Base-by-base conservation (phyloP, 1,284 basidiomycete species). In the Ceratobasidium sp. region DNA sequence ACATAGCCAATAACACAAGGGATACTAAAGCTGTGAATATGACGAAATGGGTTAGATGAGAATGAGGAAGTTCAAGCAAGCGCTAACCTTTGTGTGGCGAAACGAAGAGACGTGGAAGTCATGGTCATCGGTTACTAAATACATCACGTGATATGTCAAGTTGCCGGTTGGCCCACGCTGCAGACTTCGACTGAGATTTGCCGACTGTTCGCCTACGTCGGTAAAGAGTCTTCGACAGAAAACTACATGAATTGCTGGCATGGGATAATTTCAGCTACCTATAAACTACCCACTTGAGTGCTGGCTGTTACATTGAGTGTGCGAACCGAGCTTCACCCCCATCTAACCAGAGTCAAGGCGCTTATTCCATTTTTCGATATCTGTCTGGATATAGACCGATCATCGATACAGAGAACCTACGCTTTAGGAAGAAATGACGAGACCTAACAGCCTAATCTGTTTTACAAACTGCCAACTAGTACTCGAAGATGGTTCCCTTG, bases 401-500 rank as follows among this genome's bases (percentile, higher is more conserved):
- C 35, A 38, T 29, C 49, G 34, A 35, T 56, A 20, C 38, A 3
- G 3, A 53, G 8, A n/a, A 35, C 12, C 22, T 40, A 40, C 12
- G 22, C 13, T 31, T 52, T 25, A 6, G n/a, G 34, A 32, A 3
- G 22, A 65, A 42, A 65, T 65, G 62, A 31, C 34, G 10, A 50
- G 25, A n/a, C 12, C 3, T 20, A 91, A 91, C 77, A 85, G 84
- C 52, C 81, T 93, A 25, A 79, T 93, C 65, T 91, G 92, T 79
- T 93, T 94, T 79, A 94, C 92, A 25, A 93, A 94, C 78, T 92
- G 92, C 74, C 79, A 89, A 69, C 80, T 93, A 38, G 86, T 89
- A 1, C 84, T 83, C 70, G 89, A 93, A 75, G 90, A 93, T 75
- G 92, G 92, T 25, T 85, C 82, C 50, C 80, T 92, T 31, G 76